Evolutionary conservation across 2,329 filamentous ascomycete genomes (phyloP), one percentile per base, ranked within the genome.

Genomic region (Talaromyces funiculosus): DNA sequence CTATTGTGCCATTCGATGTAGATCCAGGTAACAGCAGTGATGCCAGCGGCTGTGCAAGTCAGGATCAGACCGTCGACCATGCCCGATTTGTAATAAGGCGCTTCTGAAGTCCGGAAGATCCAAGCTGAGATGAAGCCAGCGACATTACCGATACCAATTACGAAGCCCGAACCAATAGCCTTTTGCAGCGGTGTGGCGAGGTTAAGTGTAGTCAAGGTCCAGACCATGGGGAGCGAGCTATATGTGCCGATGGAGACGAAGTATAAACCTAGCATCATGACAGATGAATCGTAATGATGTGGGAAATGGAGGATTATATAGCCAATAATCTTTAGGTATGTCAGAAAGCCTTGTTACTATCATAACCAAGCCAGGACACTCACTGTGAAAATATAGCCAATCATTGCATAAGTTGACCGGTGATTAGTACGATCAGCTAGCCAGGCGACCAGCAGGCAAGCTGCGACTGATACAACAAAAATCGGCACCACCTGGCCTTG

Each of bases 191-290:
- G 54, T 6, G 54, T 57, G 14, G 54, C 54, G 1, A 57, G 40
- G 20, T 57, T 57, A 18, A 57, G 40, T 4, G 54, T 33, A 16
- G 54, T 57, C 40, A 57, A 18, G 3, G 54, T 57, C 54, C 54
- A 57, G 5, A 57, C 54, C 54, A 57, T 57, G 8, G 54, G 54
- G 1, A 57, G 54, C 8, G 54, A 57, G 29, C 26, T 47, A n/a
- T 47, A 57, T 8, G 54, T 57, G 40, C 54, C 54, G 29, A 57
- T 57, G 6, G 54, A 57, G 14, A 57, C 31, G 14, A 57, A 57
- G 40, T 57, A 57, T 6, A 57, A 14, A 20, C 54, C 54, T 1
- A 57, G 14, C 54, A 57, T 57, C 54, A 43, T 45, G 14, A 55
- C 53, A 29, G 53, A 56, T 3, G 24, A 18, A 31, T 16, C 40